Evolutionary conservation across 352 stramenopile genomes (phyloP).

Genomic region (Chrysophaeum taylorii): DNA sequence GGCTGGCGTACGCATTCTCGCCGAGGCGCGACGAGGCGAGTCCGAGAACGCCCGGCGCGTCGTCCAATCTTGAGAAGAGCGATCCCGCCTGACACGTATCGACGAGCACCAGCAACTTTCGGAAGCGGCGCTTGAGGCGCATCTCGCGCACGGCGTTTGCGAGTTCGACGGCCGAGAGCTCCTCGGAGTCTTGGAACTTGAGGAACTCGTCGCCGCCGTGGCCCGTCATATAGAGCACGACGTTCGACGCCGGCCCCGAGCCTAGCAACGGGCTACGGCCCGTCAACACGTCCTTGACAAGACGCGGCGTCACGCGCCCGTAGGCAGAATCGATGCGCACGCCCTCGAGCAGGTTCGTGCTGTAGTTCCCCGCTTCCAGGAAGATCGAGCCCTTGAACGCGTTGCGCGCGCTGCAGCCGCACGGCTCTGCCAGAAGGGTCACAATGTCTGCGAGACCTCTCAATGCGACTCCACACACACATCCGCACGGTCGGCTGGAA

Average conservation of each 20-base stretch:
- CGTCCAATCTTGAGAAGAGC: slow-evolving; percentile 56
- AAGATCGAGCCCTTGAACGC: slow-evolving; percentile 70
- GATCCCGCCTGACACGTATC: slow-evolving; percentile 75
- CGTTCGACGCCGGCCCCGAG: slow-evolving; percentile 74
- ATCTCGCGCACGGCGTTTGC: slow-evolving; percentile 75
- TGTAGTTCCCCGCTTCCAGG: slow-evolving; percentile 61
- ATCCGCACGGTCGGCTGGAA: slow-evolving; percentile 73
- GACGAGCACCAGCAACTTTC: slow-evolving; percentile 77
- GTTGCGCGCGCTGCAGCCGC: slow-evolving; percentile 71
- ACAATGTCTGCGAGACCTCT: too few species aligned
- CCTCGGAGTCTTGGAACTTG: slow-evolving; percentile 77
- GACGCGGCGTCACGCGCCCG: slow-evolving; percentile 66
- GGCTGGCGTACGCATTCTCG: slow-evolving; percentile 66
- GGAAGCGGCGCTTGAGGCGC: slow-evolving; percentile 73
- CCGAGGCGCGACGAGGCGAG: slow-evolving; percentile 64
- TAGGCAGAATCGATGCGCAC: slow-evolving; percentile 62
- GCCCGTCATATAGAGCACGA: slow-evolving; percentile 52
- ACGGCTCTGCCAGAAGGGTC: slow-evolving; percentile 73
- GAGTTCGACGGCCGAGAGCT: slow-evolving; percentile 71
- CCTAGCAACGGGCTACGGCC: slow-evolving; percentile 71
- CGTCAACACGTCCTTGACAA: slow-evolving; percentile 73
- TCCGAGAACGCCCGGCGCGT: slow-evolving; percentile 65
- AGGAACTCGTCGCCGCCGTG: slow-evolving; percentile 73
- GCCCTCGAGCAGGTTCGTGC: slow-evolving; percentile 68
- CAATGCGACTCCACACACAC: too few species aligned